A percentile compares a stretch with the other conserved stretches of the same genome.
These are phyloP conservation scores for Beta lomatogona DNA, from an alignment of 179 eudicot species.

Conservation along the genomic window DNA sequence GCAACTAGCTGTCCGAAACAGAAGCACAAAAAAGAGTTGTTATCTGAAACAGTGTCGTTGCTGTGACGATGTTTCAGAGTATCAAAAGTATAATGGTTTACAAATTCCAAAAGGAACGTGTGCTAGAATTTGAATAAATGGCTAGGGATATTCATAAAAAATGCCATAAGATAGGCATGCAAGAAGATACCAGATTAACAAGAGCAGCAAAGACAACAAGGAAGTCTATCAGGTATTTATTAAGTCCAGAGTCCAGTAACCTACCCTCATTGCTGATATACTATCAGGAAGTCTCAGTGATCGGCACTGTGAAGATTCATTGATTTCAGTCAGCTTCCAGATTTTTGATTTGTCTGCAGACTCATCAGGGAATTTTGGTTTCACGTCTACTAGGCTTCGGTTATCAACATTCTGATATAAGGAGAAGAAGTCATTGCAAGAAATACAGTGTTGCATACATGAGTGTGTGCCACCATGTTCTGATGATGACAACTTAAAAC, in stretches of 20 bases:
- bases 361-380: constrained; percentile 64
- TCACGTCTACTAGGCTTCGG: constrained; percentile 58
- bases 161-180: background rate
- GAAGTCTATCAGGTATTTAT: background rate
- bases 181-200: background rate
- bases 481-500: background rate
- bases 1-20: too few species aligned
- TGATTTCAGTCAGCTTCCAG: constrained; percentile 72
- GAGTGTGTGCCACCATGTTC: background rate
- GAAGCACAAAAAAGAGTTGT: background rate
- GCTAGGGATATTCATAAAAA: background rate
- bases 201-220: constrained; percentile 2
- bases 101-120: too few species aligned
- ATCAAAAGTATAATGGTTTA: too few species aligned
- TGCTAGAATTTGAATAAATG: background rate
- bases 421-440: background rate
- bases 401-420: constrained; percentile 56
- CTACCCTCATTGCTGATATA: constrained; percentile 63
- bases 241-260: background rate
- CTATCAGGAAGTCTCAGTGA: constrained; percentile 80
- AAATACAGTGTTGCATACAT: background rate
- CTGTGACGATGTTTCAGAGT: too few species aligned
- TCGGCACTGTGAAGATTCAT: constrained; percentile 66
- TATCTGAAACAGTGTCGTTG: background rate
- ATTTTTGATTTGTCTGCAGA: constrained; percentile 60